These are phyloP conservation scores for Tricholoma sp. DNA, from an alignment of 768 basidiomycete genomes.

Conservation along the genomic window DNA sequence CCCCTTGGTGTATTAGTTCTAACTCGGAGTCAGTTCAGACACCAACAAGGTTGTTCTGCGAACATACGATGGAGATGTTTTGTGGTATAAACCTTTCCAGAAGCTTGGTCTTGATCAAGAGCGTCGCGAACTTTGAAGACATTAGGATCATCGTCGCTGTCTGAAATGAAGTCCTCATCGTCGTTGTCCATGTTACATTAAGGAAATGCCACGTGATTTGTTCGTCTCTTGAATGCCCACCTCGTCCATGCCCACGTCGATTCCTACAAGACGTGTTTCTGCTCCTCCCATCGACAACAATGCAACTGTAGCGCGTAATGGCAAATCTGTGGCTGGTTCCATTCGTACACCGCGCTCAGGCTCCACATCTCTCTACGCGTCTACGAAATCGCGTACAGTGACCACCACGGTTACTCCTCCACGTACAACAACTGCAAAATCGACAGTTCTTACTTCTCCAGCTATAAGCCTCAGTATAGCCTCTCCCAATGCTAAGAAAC, in stretches of 20 bases:
- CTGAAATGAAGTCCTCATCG: constrained; percentile 35
- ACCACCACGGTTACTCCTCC: constrained; percentile 24
- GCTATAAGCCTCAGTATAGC: constrained; percentile 30
- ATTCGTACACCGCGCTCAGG: constrained; percentile 11
- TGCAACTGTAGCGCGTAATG: too few species aligned
- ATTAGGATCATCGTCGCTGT: constrained; percentile 28
- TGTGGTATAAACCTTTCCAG: constrained; percentile 37
- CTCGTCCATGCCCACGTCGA: too few species aligned
- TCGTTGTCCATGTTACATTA: constrained; percentile 35
- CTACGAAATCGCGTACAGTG: constrained; percentile 32
- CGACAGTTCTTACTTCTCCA: constrained; percentile 22
- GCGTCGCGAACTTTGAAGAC: constrained; percentile 40
- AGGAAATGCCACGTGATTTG: too few species aligned
- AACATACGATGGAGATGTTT: constrained; percentile 42
- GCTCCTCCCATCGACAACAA: too few species aligned
- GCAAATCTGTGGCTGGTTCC: constrained; percentile 18
- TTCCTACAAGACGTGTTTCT: too few species aligned
- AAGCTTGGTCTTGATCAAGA: constrained; percentile 28
- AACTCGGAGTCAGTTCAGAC: background rate
- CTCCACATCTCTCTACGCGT: constrained; percentile 6
- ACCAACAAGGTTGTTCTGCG: background rate
- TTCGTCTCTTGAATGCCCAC: too few species aligned
- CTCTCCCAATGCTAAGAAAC: constrained; percentile 28
- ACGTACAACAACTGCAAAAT: constrained; percentile 21
- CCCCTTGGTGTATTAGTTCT: constrained; percentile 66